These are phyloP conservation scores for Oryza brachyantha DNA, from an alignment of 176 grass and related monocot genomes.

Conservation along the genomic window DNA sequence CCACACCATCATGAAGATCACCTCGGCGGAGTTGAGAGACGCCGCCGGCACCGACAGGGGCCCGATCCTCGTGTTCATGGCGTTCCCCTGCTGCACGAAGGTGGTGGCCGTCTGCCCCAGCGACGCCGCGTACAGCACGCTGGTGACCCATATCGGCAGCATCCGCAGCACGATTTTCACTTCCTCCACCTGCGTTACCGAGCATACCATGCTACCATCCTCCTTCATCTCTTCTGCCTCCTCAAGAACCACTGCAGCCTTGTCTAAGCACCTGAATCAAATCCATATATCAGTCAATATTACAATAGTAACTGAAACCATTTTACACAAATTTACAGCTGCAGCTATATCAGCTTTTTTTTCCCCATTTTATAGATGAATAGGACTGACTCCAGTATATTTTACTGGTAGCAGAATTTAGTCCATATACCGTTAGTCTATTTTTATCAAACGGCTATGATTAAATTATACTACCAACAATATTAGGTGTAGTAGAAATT, in stretches of 20 bases:
- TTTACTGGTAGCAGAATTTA: no score
- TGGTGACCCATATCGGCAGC: constrained; percentile 77
- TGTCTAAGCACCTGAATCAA: constrained; percentile 63
- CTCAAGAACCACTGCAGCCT: constrained; percentile 56
- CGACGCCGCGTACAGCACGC: constrained; percentile 61
- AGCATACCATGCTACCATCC: constrained; percentile 19
- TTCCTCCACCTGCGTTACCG: constrained; percentile 82
- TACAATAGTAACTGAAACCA: neutral
- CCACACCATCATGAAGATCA: constrained; percentile 70
- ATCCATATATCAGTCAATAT: no score
- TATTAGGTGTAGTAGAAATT: no score
- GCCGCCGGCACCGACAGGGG: constrained; percentile 75
- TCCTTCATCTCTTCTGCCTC: constrained; percentile 14
- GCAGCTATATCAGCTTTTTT: no score
- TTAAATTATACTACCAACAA: no score
- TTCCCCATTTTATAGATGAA: no score
- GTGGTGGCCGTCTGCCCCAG: constrained; percentile 73
- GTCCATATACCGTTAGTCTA: no score
- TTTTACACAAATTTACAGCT: neutral
- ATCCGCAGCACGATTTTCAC: constrained; percentile 85
- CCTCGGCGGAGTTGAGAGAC: constrained; percentile 62
- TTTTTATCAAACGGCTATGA: no score
- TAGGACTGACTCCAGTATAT: no score
- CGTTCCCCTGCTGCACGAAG: constrained; percentile 82
- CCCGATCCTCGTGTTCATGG: constrained; percentile 60